Base-by-base conservation (phyloP, 106 monocot genomes). In the Gastrodia elata region DNA sequence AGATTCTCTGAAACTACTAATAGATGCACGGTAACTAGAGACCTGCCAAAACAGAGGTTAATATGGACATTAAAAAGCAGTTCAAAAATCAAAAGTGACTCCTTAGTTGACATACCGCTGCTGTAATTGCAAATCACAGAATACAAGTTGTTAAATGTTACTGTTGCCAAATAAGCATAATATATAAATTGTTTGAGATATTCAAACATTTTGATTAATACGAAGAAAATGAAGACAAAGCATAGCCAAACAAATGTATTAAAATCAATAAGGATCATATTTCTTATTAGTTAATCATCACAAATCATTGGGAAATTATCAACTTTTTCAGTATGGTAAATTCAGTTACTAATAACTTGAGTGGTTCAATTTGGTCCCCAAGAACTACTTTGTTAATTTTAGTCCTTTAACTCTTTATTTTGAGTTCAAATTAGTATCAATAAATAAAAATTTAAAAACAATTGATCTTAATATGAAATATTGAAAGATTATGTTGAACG, bases 1-100 rank as follows among this genome's bases (percentile, higher is more conserved):
- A 87, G 89, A 93, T 76, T 98, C 93, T 84, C 93, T 85, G 71
- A 91, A 93, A 84, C 98, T 98, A 81, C 88, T 86, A 36, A 87
- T 82, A 39, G 90, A 98, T 80, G 87, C 93, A 70, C 98, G 90
- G 83, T 93, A 91, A 84, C 98, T 98, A 40, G 98, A 84, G 76
- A 98, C 91, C 98, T 98, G 80, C 38, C 55, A 69, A 69, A 69
- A 69, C 11, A 40, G 14, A 40, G 25, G 35, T 13, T 27, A 30
- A 8, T n/a, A n/a, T 61, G 11, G 32, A 32, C 27, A 61, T 3
- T 15, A 32, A 61, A 61, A 61, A 14, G 61, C 14, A 61, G 8
- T 30, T 32, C 61, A 61, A 8, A 52, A 61, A 61, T 28, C 30
- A 32, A 11, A 9, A 61, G 13, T 38, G 65, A n/a, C 6, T 67